Percentiles rank a stretch among this genome's conserved stretches.
Conservation (phyloP, 2,329 filamentous ascomycete genomes). For the Cryphonectria japonica region DNA sequence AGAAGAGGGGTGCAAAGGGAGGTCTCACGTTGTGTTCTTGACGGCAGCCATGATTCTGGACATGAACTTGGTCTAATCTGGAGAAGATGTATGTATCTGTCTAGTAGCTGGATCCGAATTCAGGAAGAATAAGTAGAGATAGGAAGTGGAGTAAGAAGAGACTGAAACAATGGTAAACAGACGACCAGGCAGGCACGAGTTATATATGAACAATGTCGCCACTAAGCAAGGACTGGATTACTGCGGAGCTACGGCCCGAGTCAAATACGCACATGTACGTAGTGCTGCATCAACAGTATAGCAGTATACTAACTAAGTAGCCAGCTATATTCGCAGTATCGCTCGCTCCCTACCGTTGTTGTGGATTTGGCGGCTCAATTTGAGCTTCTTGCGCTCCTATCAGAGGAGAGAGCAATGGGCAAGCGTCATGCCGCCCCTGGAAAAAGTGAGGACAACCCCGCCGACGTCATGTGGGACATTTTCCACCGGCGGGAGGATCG, state of each 20-base stretch:
- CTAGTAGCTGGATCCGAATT: neutral
- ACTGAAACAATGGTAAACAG: neutral
- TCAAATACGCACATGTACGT: neutral
- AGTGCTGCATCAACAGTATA: neutral
- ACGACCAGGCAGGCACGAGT: neutral
- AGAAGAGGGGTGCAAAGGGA: neutral
- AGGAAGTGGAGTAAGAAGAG: neutral
- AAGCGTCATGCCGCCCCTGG: neutral
- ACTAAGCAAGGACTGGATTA: neutral
- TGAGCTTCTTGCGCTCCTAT: slow-evolving; percentile 2
- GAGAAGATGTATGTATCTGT: neutral
- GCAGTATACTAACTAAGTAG: too few species aligned
- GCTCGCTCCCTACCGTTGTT: neutral
- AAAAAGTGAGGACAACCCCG: neutral
- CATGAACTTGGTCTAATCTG: slow-evolving; percentile 6
- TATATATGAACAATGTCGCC: neutral
- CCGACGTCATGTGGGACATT: neutral
- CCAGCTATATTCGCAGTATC: too few species aligned
- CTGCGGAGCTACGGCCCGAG: neutral
- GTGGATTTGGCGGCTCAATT: neutral
- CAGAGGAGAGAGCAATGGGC: neutral
- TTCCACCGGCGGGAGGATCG: neutral
- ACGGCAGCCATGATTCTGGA: slow-evolving; percentile 37
- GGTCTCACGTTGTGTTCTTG: slow-evolving; percentile 35
- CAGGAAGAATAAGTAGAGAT: neutral